Percentiles rank a stretch among this genome's conserved stretches.
Evolutionary conservation across 2,329 filamentous ascomycete genomes (phyloP).

Genomic region (Furcasterigmium furcatum): DNA sequence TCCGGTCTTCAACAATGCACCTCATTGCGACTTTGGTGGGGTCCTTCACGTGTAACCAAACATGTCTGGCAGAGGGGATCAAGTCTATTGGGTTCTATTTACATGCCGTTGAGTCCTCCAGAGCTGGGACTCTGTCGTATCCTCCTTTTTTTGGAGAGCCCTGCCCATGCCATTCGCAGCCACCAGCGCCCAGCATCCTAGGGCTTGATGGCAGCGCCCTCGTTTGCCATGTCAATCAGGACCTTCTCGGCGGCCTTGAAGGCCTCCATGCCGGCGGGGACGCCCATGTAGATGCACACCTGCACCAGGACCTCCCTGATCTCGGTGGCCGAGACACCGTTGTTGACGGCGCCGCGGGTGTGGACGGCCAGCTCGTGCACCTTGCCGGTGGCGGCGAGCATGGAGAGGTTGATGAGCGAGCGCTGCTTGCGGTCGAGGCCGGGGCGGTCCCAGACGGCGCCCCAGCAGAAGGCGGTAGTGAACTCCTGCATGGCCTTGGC

Average conservation of each 20-base stretch:
- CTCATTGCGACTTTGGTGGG: too few species aligned
- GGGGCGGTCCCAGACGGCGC: conserved; percentile 57
- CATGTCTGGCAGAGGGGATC: too few species aligned
- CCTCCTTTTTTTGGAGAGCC: too few species aligned
- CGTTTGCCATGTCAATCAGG: conserved; percentile 15
- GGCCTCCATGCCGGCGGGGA: conserved; percentile 34
- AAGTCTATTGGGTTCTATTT: too few species aligned
- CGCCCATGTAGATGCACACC: conserved; percentile 33
- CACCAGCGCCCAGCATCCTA: background rate
- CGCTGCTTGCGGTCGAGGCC: conserved; percentile 57
- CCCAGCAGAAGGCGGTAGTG: conserved; percentile 59
- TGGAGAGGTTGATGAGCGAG: conserved; percentile 60
- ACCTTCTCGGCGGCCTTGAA: conserved; percentile 14
- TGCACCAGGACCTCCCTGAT: conserved; percentile 48
- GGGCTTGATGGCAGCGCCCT: background rate
- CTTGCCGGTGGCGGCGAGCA: conserved; percentile 56
- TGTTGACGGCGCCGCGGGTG: conserved; percentile 56
- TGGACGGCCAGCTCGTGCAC: conserved; percentile 56
- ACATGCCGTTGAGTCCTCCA: too few species aligned
- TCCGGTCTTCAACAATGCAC: too few species aligned
- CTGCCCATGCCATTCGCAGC: background rate
- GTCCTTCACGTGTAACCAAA: too few species aligned
- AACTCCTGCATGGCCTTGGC: conserved; percentile 56
- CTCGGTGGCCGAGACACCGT: conserved; percentile 54
- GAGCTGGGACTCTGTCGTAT: too few species aligned